Base-by-base conservation (phyloP, 1,284 basidiomycete genomes). In the Cutaneotrichosporon spelunceum region DNA sequence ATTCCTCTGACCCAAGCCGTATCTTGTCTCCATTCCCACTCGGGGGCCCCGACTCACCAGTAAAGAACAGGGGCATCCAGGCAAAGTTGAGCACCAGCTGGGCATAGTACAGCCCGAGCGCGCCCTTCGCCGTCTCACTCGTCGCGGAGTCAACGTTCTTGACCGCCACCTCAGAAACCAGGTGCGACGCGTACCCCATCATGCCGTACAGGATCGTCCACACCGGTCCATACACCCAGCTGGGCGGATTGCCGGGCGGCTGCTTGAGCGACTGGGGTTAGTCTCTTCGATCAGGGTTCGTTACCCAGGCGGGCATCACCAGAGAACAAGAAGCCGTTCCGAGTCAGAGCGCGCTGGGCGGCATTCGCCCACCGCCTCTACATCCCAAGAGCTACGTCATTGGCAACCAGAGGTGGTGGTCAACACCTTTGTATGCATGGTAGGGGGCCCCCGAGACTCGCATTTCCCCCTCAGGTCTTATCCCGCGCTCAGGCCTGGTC, bases 181-280 rank as follows among this genome's bases (percentile, higher is more conserved):
- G 72, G 76, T 90, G 86, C 6, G 87, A 87, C 1, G 87, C 87
- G 71, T 85, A 88, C 50, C 89, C 88, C 86, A 89, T 88, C 19
- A 83, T 58, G 27, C 83, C 84, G 67, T 73, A 74, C 24, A 73
- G 70, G 45, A 71, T 59, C 52, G 74, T 72, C 72, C 70, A 74
- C 59, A 71, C 62, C 29, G 62, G 62, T 8, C 62, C 62, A 30
- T 60, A 63, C 19, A 52, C 62, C 58, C 58, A 60, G 34, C 30
- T 27, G 21, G 62, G 62, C 2, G 62, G 62, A 27, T 36, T 33
- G 19, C 50, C 55, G n/a, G 58, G 56, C 14, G 62, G 62, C 58
- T 63, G 58, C 44, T 57, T 54, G 21, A 63, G 53, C 33, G 39
- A 42, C 52, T 63, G 45, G 36, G 36, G 56, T 57, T 26, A 57